Evolutionary conservation across 495 filamentous ascomycete species (phyloP), one percentile per base, ranked within the genome.

Genomic region (Parathielavia appendiculata): DNA sequence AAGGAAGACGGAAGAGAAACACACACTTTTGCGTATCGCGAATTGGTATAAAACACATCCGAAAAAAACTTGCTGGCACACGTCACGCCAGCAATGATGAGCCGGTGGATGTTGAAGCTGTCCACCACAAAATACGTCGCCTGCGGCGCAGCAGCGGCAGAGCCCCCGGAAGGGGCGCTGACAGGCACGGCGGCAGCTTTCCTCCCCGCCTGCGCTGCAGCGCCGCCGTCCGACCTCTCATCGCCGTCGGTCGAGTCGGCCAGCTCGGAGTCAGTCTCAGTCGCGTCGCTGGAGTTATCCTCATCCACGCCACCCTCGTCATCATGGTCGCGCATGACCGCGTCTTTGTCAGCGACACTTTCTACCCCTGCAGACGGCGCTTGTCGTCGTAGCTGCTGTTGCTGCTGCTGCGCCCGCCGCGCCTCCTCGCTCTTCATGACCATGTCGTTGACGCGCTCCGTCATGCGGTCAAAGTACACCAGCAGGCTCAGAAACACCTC

Each of bases 31-130:
- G 95, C 93, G 71, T 99, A 99, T 82, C 93, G 80, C 46, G 95
- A 97, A 74, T 99, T 99, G 17, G 93, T 99, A 67, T 97, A 99
- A 66, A 99, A 99, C 44, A 97, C 91, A 76, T 99, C 93, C 4
- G 92, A 97, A 72, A 99, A 99, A 79, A 97, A 99, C 75, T 99
- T 99, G 81, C 92, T 96, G 12, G 95, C 92, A 72, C 95, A 97
- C 16, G 93, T 97, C 47, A 99, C 95, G 20, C 92, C 93, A 10
- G 93, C 91, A 71, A 99, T 99, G 46, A 97, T 92, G 54, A 99
- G 76, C 30, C 93, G 86, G 66, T 99, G 93, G 62, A 99, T 99
- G 73, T 99, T 99, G 73, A 93, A 99, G 70, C 92, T 97, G 75
- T 99, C 93, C 2, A 97, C 93, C 48, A 97, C 92, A 67, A 99